A percentile compares a stretch with the other conserved stretches of the same genome.
These are phyloP conservation scores for Wickerhamiella kurtzmanii DNA, from an alignment of 805 yeast species.

Conservation along the genomic window DNA sequence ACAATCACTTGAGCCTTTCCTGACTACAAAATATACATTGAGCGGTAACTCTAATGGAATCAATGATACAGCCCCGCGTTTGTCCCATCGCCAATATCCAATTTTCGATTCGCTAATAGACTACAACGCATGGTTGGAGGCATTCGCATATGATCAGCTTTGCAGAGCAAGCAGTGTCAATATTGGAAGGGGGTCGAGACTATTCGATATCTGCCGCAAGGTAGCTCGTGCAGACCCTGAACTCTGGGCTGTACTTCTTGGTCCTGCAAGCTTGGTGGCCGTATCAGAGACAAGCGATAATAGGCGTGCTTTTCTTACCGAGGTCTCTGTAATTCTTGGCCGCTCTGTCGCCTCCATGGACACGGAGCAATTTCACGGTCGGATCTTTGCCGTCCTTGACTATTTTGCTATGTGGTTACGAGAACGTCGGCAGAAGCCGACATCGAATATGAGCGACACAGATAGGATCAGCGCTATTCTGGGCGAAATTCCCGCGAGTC, in stretches of 20 bases:
- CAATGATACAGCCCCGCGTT: background rate
- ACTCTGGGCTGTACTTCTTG: conserved; percentile 57
- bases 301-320: conserved; percentile 37
- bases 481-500: conserved; percentile 40
- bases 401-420: conserved; percentile 65
- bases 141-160: conserved; percentile 53
- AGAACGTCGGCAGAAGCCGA: conserved; percentile 11
- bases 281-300: conserved; percentile 36
- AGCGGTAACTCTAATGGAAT: background rate
- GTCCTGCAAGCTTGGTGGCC: conserved; percentile 58
- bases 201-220: conserved; percentile 48
- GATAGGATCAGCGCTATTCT: conserved; percentile 12
- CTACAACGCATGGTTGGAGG: conserved; percentile 58
- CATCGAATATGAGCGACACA: conserved; percentile 12
- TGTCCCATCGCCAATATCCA: conserved; percentile 37
- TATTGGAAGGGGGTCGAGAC: conserved; percentile 29
- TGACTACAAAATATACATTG: conserved; percentile 18
- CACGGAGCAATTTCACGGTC: conserved; percentile 52
- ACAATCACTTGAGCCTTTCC: conserved; percentile 53
- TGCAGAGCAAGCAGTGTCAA: conserved; percentile 27
- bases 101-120: conserved; percentile 32
- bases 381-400: conserved; percentile 68
- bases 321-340: conserved; percentile 39
- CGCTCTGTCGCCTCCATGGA: conserved; percentile 34
- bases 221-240: conserved; percentile 39